Conservation (phyloP, 768 basidiomycete genomes). For the Xerocomellus intermedius region DNA sequence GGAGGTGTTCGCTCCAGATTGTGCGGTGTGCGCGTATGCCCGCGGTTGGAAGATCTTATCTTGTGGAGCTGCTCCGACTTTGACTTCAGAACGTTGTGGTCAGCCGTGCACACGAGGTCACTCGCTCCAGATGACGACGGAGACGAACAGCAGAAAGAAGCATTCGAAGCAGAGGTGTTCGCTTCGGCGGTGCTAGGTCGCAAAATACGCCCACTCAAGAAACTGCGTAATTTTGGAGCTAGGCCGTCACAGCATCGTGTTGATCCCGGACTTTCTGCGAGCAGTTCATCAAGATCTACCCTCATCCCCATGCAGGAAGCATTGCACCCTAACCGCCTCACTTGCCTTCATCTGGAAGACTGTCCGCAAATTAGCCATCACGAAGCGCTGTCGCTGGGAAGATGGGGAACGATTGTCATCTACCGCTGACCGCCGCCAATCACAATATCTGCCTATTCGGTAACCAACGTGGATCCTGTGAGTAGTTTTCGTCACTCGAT, state of each 20-base stretch:
- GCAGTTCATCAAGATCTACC: constrained; percentile 29
- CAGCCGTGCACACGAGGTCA: constrained; percentile 37
- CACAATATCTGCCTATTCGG: constrained; percentile 6
- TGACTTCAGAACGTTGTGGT: constrained; percentile 36
- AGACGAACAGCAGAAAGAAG: constrained; percentile 13
- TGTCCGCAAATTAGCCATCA: constrained; percentile 39
- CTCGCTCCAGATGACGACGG: constrained; percentile 11
- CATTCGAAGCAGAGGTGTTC: constrained; percentile 18
- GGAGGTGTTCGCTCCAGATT: constrained; percentile 14
- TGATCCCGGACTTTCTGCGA: constrained; percentile 13
- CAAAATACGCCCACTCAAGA: constrained; percentile 39
- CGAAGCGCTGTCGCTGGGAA: constrained; percentile 38
- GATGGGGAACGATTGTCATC: constrained; percentile 35
- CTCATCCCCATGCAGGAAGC: constrained; percentile 40
- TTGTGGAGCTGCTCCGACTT: constrained; percentile 53
- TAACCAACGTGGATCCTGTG: constrained; percentile 20
- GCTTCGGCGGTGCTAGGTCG: constrained; percentile 28
- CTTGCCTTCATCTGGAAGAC: constrained; percentile 43
- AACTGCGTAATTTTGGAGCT: constrained; percentile 15
- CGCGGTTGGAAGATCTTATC: constrained; percentile 48
- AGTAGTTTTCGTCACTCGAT: constrained; percentile 15
- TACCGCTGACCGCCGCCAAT: constrained; percentile 9
- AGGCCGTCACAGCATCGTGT: constrained; percentile 11
- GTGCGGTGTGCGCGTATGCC: constrained; percentile 47
- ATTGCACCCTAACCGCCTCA: constrained; percentile 34